phyloP scores from a whole-genome alignment of 805 yeast species.

The Tetrapisispora arboricola region DNA sequence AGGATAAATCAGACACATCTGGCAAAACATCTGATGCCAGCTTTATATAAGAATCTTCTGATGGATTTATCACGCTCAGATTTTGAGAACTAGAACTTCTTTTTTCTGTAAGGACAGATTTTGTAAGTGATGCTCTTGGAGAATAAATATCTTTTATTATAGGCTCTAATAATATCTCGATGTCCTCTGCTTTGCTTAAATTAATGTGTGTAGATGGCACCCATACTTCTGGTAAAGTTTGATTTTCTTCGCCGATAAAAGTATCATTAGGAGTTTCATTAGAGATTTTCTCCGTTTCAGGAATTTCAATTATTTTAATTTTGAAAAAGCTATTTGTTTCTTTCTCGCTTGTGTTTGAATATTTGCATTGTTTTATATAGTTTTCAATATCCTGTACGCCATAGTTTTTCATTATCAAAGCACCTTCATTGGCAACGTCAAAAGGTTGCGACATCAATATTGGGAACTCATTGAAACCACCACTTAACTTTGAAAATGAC shows the following conservation, averaged over 20 bases:
- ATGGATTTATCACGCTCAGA: too few species aligned
- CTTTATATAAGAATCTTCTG: too few species aligned
- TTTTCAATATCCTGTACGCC: slow-evolving; percentile 15
- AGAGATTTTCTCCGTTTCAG: slow-evolving; percentile 1
- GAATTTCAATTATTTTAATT: slow-evolving; percentile 8
- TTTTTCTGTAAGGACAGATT: too few species aligned
- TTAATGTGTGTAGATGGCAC: slow-evolving; percentile 17
- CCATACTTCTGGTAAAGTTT: slow-evolving; percentile 13
- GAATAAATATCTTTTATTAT: slow-evolving; percentile 20
- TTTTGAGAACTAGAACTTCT: too few species aligned
- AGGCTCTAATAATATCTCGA: slow-evolving; percentile 10
- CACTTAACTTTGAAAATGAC: slow-evolving; percentile 38
- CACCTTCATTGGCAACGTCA: slow-evolving; percentile 13
- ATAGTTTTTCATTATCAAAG: slow-evolving; percentile 22
- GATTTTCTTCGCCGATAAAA: too few species aligned
- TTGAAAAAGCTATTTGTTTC: slow-evolving; percentile 13
- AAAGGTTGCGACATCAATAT: slow-evolving; percentile 5
- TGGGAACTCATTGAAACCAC: slow-evolving; percentile 28
- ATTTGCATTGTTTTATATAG: slow-evolving; percentile 11
- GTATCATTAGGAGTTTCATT: not conserved
- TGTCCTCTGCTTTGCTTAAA: slow-evolving; percentile 9
- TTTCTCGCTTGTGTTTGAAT: slow-evolving; percentile 9
- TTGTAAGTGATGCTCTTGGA: too few species aligned
- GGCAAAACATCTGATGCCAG: too few species aligned
- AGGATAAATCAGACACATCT: slow-evolving; percentile 2